Percentiles rank a stretch among this genome's conserved stretches.
Evolutionary conservation across 495 filamentous ascomycete species (phyloP).

Genomic region (Aspergillus biplanus): DNA sequence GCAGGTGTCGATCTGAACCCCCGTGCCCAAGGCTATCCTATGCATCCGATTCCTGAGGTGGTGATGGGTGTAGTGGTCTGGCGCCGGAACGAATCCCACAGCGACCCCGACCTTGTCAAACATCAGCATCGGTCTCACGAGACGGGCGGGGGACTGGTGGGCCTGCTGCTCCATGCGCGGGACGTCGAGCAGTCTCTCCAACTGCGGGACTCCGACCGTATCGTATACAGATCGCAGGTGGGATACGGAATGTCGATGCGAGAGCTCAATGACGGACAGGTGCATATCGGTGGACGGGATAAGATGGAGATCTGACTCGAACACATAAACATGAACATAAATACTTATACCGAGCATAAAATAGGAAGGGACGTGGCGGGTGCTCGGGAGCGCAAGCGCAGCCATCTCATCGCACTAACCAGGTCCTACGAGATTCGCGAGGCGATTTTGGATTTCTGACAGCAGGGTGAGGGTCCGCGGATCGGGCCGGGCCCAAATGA

Average conservation of each 20-base stretch:
- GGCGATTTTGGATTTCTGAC: conserved; percentile 1
- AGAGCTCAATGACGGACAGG: conserved; percentile 17
- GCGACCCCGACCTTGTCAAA: conserved; percentile 16
- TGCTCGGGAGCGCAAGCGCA: not conserved
- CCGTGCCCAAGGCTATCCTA: conserved; percentile 7
- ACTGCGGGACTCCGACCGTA: not conserved
- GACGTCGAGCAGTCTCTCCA: conserved; percentile 1
- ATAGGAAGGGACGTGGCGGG: not conserved
- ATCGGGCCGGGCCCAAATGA: conserved; percentile 15
- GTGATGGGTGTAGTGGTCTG: conserved; percentile 13
- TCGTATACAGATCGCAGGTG: conserved; percentile 12
- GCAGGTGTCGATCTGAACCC: conserved; percentile 16
- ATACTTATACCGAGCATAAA: not conserved
- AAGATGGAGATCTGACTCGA: conserved; percentile 6
- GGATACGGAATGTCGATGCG: conserved; percentile 11
- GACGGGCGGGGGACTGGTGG: not conserved
- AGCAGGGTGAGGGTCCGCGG: conserved; percentile 1
- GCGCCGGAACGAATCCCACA: conserved; percentile 10
- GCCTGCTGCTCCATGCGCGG: not conserved
- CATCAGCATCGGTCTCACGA: conserved; percentile 12
- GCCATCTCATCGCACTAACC: not conserved
- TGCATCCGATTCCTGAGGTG: conserved; percentile 16
- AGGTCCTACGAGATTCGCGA: conserved; percentile 9
- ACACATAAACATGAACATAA: not conserved
- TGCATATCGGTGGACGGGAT: conserved; percentile 4